These are phyloP conservation scores for Lolium multiflorum DNA, from an alignment of 176 grass and related monocot genomes.

Conservation along the genomic window DNA sequence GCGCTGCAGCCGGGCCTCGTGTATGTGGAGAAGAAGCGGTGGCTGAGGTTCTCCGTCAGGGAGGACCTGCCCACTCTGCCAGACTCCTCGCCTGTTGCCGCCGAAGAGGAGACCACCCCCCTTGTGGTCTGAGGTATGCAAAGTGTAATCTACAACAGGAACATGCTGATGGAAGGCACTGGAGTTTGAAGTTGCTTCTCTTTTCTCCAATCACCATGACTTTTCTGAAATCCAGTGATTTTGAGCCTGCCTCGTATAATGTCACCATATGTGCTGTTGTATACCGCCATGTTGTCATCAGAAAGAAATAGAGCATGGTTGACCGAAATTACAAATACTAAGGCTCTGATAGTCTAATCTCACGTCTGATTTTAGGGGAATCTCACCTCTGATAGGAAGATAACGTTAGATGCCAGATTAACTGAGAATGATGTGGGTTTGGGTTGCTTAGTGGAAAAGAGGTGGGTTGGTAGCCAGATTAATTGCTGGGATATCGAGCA, in stretches of 20 bases:
- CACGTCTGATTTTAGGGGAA: neutral
- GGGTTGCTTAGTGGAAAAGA: neutral
- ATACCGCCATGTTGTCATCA: neutral
- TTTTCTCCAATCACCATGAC: neutral
- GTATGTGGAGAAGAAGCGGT: slow-evolving; percentile 55
- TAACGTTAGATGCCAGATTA: neutral
- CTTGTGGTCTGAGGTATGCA: slow-evolving; percentile 37
- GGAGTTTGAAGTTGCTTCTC: neutral
- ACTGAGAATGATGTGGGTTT: neutral
- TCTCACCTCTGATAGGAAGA: neutral
- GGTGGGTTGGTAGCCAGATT: neutral
- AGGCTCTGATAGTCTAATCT: neutral
- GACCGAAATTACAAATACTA: neutral
- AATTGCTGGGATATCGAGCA: neutral
- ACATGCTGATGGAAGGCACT: neutral
- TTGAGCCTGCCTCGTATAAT: neutral
- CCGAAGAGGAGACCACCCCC: slow-evolving; percentile 9
- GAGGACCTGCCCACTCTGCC: slow-evolving; percentile 62
- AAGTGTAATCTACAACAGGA: neutral
- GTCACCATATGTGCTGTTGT: neutral
- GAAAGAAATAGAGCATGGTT: slow-evolving; percentile 9
- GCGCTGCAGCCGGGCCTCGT: slow-evolving; percentile 66
- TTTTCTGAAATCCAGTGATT: neutral
- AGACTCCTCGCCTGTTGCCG: neutral
- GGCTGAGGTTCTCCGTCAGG: slow-evolving; percentile 61